A percentile compares a stretch with the other conserved stretches of the same genome.
These are phyloP conservation scores for Colletotrichum costaricense DNA, from an alignment of 2,329 filamentous ascomycete species.

Conservation along the genomic window DNA sequence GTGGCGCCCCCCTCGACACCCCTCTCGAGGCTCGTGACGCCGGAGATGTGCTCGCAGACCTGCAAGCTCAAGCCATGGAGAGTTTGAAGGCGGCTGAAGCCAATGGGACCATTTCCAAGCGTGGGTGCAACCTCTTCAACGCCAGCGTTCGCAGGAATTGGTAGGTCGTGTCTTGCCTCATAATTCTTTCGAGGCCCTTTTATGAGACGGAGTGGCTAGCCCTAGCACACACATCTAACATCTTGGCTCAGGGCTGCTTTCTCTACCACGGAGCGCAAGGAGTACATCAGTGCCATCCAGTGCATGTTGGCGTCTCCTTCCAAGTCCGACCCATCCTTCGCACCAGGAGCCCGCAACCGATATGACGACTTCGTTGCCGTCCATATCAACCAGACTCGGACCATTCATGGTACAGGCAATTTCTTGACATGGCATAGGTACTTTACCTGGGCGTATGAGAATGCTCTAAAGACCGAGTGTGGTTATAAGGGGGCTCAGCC, in stretches of 20 bases:
- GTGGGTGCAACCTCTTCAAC: conserved; percentile 6
- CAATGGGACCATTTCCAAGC: conserved; percentile 23
- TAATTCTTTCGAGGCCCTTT: neutral
- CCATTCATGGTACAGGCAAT: conserved; percentile 30
- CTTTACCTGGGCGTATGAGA: conserved; percentile 33
- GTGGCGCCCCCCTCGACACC: conserved; percentile 1
- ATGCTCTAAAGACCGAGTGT: conserved; percentile 34
- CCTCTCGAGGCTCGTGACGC: conserved; percentile 17
- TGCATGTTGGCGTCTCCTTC: conserved; percentile 30
- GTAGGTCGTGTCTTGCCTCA: neutral
- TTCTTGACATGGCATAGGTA: conserved; percentile 37
- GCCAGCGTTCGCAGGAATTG: conserved; percentile 18
- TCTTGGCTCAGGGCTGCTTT: conserved; percentile 36
- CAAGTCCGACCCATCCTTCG: conserved; percentile 15
- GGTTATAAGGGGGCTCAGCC: conserved; percentile 35
- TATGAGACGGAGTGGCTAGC: neutral
- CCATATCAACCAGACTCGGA: conserved; percentile 32
- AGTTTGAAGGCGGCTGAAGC: conserved; percentile 20
- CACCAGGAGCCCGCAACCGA: conserved; percentile 29
- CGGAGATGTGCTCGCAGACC: conserved; percentile 9
- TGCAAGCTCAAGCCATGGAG: conserved; percentile 23
- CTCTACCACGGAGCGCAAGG: conserved; percentile 37
- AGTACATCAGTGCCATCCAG: conserved; percentile 36
- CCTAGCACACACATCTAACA: neutral
- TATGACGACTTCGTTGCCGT: conserved; percentile 38